Base-by-base conservation (phyloP, 371 early-diverging fungal species). In the Saksenaea vasiformis region DNA sequence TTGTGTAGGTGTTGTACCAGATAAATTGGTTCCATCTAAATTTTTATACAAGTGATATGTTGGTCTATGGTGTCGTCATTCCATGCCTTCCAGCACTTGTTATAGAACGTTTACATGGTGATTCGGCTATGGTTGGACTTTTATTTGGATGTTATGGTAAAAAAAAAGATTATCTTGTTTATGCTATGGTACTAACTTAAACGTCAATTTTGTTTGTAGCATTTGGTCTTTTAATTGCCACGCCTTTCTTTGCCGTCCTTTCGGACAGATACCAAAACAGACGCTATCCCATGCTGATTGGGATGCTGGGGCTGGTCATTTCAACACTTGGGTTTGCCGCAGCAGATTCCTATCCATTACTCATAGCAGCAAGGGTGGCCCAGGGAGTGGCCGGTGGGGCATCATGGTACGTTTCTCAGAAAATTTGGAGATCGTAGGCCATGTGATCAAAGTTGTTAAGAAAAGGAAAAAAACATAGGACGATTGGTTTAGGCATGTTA, bases 51-150 rank as follows among this genome's bases (percentile, higher is more conserved):
- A 82, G 80, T 57, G 93, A 95, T 70, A 89, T 90, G 73, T 75
- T 90, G 17, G 87, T 90, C 7, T 95, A 95, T 69, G 90, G 91
- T 31, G 85, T 93, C n/a, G 86, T 93, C 15, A 88, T 94, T 26
- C 95, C 96, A 26, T 86, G 93, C 56, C 74, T 95, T 35, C 96
- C 96, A 3, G 73, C 78, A 26, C 84, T 95, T 15, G 86, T 95
- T 11, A 76, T 85, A 57, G 83, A 89, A 10, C 71, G 82, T 17
- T 77, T 87, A 54, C 80, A 85, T 17, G 87, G 88, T 26, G 83
- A 88, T 66, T 80, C 88, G 1, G 72, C 79, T 22, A 84, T 83
- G 64, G 86, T 91, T 58, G 95, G 94, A 2, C 74, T 94, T 31
- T 83, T 95, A 37, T 90, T 95, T 71, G 93, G 91, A 5, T 86